Evolutionary conservation across 208 protist species (phyloP).

Genomic region (Acanthamoeba pearcei): DNA sequence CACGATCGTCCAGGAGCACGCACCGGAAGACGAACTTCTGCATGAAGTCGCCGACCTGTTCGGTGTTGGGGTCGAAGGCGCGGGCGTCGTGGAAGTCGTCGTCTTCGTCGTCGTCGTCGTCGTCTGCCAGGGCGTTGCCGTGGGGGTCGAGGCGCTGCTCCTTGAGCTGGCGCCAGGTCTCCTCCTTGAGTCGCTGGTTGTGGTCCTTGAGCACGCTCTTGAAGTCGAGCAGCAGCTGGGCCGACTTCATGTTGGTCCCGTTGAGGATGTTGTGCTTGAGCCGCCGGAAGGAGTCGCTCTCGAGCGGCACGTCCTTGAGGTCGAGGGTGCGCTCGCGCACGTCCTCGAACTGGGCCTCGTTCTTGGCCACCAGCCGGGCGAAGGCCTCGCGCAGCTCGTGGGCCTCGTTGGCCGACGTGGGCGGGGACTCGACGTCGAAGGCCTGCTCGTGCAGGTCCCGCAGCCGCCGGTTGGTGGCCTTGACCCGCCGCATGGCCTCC

Average conservation of each 20-base stretch:
- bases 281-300: not conserved
- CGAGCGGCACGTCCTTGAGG: not conserved
- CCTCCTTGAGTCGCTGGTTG: not conserved
- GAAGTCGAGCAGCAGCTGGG: slow-evolving; percentile 2
- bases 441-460: not conserved
- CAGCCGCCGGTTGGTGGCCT: not conserved
- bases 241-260: slow-evolving; percentile 17
- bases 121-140: not conserved
- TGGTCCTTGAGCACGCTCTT: slow-evolving; percentile 4
- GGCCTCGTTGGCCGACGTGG: not conserved
- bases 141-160: not conserved
- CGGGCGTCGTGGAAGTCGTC: not conserved
- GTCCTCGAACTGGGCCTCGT: not conserved
- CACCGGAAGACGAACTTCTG: slow-evolving; percentile 4
- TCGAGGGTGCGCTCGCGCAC: not conserved
- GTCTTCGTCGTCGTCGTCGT: not conserved
- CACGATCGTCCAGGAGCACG: not conserved
- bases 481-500: slow-evolving; percentile 11
- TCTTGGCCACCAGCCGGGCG: not conserved
- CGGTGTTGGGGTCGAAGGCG: not conserved
- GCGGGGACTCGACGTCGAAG: not conserved
- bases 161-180: slow-evolving; percentile 14
- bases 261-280: slow-evolving; percentile 27
- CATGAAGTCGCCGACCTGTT: slow-evolving; percentile 38
- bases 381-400: not conserved